Conservation (phyloP, 805 yeast species). For the Dipodascopsis uninucleata region DNA sequence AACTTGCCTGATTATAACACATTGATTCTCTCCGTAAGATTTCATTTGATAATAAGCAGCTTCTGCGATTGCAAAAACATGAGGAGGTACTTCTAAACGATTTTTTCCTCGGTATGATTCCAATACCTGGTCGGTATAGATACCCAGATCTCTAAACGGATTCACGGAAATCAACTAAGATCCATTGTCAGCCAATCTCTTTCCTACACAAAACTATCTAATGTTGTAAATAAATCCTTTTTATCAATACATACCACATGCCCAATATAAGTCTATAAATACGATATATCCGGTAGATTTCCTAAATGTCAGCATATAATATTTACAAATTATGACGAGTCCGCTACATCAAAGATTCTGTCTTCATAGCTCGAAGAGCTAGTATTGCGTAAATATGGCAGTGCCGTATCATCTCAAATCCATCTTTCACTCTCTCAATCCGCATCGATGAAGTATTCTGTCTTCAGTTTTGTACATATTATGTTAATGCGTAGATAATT, state of each 20-base stretch:
- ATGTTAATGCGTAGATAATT: not conserved
- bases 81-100: slow-evolving; percentile 93
- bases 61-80: slow-evolving; percentile 97
- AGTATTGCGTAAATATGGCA: too few species aligned
- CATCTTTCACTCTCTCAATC: too few species aligned
- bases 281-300: too few species aligned
- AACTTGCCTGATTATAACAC: slow-evolving; percentile 68
- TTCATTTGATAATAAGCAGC: slow-evolving; percentile 93
- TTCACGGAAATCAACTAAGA: slow-evolving; percentile 76
- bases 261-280: slow-evolving; percentile 37
- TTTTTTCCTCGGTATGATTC: slow-evolving; percentile 83
- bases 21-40: slow-evolving; percentile 89
- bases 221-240: not conserved
- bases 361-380: too few species aligned
- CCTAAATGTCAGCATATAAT: too few species aligned
- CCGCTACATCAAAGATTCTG: too few species aligned
- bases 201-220: not conserved
- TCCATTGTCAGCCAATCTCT: not conserved
- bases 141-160: slow-evolving; percentile 94
- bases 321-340: not conserved
- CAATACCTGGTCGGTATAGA: slow-evolving; percentile 76
- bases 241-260: slow-evolving; percentile 36
- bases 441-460: too few species aligned
- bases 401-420: too few species aligned
- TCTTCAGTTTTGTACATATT: too few species aligned